Evolutionary conservation across 2,329 filamentous ascomycete species (phyloP), one percentile per base, ranked within the genome.

Genomic region (Aspergillus tamarii): DNA sequence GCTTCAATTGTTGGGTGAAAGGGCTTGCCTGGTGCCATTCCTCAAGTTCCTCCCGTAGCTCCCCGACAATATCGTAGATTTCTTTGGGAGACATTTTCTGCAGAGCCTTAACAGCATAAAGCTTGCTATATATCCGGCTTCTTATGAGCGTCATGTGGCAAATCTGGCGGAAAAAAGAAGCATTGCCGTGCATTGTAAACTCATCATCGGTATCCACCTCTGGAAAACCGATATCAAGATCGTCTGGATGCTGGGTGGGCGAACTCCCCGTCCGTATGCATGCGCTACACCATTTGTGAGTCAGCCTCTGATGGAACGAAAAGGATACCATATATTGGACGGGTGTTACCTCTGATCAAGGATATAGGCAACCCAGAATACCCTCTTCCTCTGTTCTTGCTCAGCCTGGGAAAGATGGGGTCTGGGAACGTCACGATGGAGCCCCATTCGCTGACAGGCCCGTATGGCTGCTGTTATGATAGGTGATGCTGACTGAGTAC

Each of bases 91-190:
- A 68, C 16, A 92, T 91, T 72, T 96, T 91, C 72, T 93, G 93
- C 4, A 92, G 88, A 1, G 94, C 93, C 76, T 92, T 94, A 3
- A 93, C 92, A 0, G 93, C 92, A 77, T 98, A 98, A 0, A 98
- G 82, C 56, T 87, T 87, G 78, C 90, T 93, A 82, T 97, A 97
- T 1, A 98, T 94, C 70, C 91, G 92, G 76, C 92, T 93, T 76
- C 96, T 92, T 66, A 98, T 96, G 50, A 91, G 86, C 12, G 93
- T 87, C 74, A 98, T 92, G 68, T 92, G 91, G 75, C 92, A 96
- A 86, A 97, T 93, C 53, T 93, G 86, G n/a, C 93, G 87, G 83
- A 98, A 98, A 26, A 97, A 84, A 71, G 96, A 96, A 84, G 95
- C 90, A 73, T 95, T 95, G 62, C 91, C 91, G 66, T 94, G 90